Evolutionary conservation across 495 filamentous ascomycete species (phyloP).

Genomic region (Aspergillus heteromorphus): DNA sequence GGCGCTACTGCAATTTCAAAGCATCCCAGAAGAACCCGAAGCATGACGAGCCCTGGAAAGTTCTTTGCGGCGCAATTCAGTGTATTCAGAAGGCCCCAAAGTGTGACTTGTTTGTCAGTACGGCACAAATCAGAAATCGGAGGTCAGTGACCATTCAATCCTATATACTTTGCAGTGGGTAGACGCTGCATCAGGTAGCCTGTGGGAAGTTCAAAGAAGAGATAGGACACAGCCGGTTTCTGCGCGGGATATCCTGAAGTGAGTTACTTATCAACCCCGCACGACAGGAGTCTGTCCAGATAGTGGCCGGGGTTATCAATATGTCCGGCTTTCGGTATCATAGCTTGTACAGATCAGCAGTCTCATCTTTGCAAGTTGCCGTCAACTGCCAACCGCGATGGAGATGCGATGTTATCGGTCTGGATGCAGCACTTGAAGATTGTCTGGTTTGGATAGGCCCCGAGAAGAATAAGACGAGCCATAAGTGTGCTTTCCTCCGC

Average conservation of each 20-base stretch:
- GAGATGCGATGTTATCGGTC: too few relatives aligned
- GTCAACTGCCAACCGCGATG: neutral
- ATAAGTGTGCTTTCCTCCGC: neutral
- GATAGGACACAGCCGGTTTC: constrained; percentile 36
- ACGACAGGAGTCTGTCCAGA: neutral
- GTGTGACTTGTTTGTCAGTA: constrained; percentile 24
- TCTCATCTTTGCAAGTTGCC: neutral
- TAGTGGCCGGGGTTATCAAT: neutral
- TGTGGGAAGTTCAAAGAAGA: constrained; percentile 30
- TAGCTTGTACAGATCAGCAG: neutral
- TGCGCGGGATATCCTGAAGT: neutral
- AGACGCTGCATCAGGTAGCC: constrained; percentile 42
- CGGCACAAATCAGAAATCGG: neutral
- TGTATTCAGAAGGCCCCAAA: constrained; percentile 58
- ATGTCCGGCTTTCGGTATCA: neutral
- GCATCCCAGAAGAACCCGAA: constrained; percentile 58
- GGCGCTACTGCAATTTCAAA: constrained; percentile 63
- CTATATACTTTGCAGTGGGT: constrained; percentile 45
- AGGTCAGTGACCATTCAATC: constrained; percentile 33
- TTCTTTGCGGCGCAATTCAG: constrained; percentile 50
- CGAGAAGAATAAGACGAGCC: neutral
- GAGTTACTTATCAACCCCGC: constrained; percentile 7
- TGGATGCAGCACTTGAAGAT: neutral
- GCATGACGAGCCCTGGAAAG: constrained; percentile 39
- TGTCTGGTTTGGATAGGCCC: neutral